Conservation (phyloP, 192 early-diverging fungal species). For the Backusella parvicylindrica region DNA sequence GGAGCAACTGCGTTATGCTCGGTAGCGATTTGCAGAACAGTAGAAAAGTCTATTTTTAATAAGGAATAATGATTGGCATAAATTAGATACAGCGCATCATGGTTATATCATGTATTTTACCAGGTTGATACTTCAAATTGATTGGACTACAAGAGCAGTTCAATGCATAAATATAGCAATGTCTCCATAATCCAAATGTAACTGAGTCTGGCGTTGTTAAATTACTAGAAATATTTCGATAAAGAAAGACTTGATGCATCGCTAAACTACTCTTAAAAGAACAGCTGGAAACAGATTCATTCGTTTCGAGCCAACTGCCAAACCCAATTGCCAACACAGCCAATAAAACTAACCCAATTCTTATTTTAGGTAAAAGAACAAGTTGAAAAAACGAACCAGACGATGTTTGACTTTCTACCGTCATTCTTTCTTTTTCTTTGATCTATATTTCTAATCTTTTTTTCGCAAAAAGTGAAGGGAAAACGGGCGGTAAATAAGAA, state of each 20-base stretch:
- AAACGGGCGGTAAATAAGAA: not conserved
- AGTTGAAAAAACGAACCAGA: not conserved
- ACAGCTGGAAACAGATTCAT: not conserved
- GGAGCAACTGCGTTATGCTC: not conserved
- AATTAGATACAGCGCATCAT: not conserved
- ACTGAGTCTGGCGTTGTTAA: not conserved
- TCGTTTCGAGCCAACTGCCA: conserved; percentile 12
- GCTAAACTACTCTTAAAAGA: conserved; percentile 10
- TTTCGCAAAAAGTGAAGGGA: not conserved
- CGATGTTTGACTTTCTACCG: not conserved
- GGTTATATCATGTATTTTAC: not conserved
- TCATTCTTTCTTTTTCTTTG: not conserved
- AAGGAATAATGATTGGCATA: not conserved
- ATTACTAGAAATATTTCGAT: conserved; percentile 11
- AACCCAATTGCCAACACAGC: conserved; percentile 7
- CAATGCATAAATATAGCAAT: conserved; percentile 7
- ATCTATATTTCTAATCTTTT: not conserved
- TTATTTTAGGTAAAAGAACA: not conserved
- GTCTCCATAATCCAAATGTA: conserved; percentile 7
- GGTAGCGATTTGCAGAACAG: not conserved
- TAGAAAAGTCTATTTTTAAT: conserved; percentile 1
- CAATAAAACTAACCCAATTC: not conserved
- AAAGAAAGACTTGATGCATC: conserved; percentile 7
- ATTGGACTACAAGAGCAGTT: conserved; percentile 6
- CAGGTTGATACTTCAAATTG: conserved; percentile 4